A percentile compares a stretch with the other conserved stretches of the same genome.
Evolutionary conservation across 2,329 filamentous ascomycete genomes (phyloP).

Genomic region (Ophioceras dolichostomum): DNA sequence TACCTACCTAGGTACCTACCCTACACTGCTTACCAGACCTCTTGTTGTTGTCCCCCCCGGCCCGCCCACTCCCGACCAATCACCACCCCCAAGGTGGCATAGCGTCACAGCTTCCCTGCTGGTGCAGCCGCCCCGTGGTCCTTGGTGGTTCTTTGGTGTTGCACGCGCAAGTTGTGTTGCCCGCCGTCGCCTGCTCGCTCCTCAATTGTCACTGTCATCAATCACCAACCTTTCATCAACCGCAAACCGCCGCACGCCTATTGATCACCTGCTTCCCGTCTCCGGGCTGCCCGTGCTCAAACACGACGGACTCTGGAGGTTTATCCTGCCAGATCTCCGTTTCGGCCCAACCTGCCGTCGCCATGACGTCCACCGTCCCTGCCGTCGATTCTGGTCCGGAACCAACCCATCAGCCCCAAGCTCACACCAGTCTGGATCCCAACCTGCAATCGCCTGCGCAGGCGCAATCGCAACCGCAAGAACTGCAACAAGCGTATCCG

Average conservation of each 20-base stretch:
- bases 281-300: neutral
- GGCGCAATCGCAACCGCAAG: neutral
- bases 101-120: too few species aligned
- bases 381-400: neutral
- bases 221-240: neutral
- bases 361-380: slow-evolving; percentile 3
- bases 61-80: too few species aligned
- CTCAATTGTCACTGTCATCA: neutral
- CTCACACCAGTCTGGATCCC: neutral
- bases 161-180: neutral
- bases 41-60: too few species aligned
- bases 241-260: neutral
- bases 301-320: neutral
- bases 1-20: too few species aligned
- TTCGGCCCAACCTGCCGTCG: neutral
- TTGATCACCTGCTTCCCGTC: neutral
- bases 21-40: too few species aligned
- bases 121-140: too few species aligned
- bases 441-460: neutral
- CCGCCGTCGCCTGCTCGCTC: neutral
- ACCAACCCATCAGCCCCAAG: neutral
- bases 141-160: too few species aligned
- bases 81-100: too few species aligned
- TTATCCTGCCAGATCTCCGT: neutral
- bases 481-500: neutral